These are phyloP conservation scores for Gremmenia infestans DNA, from an alignment of 2,329 filamentous ascomycete genomes.

Conservation along the genomic window DNA sequence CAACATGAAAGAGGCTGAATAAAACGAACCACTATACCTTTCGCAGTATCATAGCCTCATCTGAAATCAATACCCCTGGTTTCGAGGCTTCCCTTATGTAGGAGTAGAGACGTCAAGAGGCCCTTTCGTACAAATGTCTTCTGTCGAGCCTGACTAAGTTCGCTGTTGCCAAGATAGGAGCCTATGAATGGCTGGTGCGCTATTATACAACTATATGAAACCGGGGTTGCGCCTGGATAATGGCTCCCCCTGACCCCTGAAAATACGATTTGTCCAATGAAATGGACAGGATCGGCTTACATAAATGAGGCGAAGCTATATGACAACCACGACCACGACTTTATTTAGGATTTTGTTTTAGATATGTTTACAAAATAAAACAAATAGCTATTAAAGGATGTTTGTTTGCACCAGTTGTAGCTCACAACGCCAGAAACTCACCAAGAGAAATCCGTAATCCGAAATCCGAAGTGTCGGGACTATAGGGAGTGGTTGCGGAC, in stretches of 20 bases:
- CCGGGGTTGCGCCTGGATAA: neutral
- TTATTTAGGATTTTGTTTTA: neutral
- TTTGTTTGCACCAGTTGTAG: too few species aligned
- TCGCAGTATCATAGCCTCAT: neutral
- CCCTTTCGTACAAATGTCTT: neutral
- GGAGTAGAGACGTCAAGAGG: neutral
- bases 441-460: too few species aligned
- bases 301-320: neutral
- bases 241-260: neutral
- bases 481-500: too few species aligned
- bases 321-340: neutral
- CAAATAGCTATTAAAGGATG: too few species aligned
- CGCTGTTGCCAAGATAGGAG: neutral
- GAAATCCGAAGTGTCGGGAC: too few species aligned
- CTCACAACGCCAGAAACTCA: too few species aligned
- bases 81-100: neutral
- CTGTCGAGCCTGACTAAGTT: neutral
- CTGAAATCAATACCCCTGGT: neutral
- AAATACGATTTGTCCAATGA: neutral
- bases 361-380: neutral
- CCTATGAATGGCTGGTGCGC: neutral
- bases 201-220: neutral
- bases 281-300: neutral
- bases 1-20: neutral
- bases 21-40: neutral